Evolutionary conservation across 2,329 filamentous ascomycete species (phyloP).

Genomic region (Fusarium keratoplasticum): DNA sequence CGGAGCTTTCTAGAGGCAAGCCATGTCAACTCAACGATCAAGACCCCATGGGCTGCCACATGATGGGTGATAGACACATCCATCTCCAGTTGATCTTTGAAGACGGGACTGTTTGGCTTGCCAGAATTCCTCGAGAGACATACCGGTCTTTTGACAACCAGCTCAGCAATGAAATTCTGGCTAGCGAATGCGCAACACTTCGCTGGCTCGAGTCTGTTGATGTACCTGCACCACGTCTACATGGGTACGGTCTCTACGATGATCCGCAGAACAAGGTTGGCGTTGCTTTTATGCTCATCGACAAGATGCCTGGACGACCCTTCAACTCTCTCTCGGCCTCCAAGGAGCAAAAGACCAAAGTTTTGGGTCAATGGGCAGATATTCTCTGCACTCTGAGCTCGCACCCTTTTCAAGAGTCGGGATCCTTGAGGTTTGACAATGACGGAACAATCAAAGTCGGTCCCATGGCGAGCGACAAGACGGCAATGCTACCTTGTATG

Average conservation of each 20-base stretch:
- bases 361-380: conserved; percentile 4
- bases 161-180: conserved; percentile 12
- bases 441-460: conserved; percentile 13
- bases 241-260: conserved; percentile 36
- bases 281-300: conserved; percentile 44
- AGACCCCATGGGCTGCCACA: conserved; percentile 6
- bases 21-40: conserved; percentile 18
- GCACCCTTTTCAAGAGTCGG: conserved; percentile 6
- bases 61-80: conserved; percentile 21
- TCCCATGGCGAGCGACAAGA: conserved; percentile 16
- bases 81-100: conserved; percentile 21
- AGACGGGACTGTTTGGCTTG: conserved; percentile 19
- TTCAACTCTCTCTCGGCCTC: conserved; percentile 32
- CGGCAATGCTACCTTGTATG: conserved; percentile 18
- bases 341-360: conserved; percentile 30
- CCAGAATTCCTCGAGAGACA: conserved; percentile 15
- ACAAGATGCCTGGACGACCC: conserved; percentile 38
- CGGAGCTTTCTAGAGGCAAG: conserved; percentile 26
- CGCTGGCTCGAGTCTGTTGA: conserved; percentile 41
- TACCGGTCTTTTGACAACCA: conserved; percentile 9
- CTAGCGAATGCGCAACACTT: conserved; percentile 25
- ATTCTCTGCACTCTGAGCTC: neutral
- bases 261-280: conserved; percentile 38
- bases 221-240: conserved; percentile 37
- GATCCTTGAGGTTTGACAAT: conserved; percentile 8